Evolutionary conservation across 768 basidiomycete species (phyloP).

Genomic region (Hygrophoropsis aurantiaca): DNA sequence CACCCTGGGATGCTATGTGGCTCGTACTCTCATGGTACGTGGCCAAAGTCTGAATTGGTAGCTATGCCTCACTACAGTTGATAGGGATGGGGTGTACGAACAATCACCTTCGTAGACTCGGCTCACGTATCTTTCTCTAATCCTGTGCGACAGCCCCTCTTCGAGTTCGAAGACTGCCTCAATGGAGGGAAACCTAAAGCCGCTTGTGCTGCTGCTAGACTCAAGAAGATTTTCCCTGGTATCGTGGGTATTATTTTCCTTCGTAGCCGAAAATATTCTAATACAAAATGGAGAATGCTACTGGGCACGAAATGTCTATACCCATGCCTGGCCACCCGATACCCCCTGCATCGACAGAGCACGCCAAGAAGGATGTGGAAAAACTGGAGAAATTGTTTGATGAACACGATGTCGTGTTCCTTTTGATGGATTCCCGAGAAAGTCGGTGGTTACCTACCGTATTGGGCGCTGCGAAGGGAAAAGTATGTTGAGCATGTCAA

Average conservation of each 20-base stretch:
- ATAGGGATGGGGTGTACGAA: constrained; percentile 95
- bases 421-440: constrained; percentile 98
- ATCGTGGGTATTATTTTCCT: constrained; percentile 55
- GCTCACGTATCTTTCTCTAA: constrained; percentile 94
- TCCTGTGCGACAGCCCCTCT: constrained; percentile 95
- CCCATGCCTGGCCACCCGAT: constrained; percentile 99
- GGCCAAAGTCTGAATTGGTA: not conserved
- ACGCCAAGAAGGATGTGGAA: constrained; percentile 65
- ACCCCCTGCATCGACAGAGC: constrained; percentile 52
- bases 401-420: constrained; percentile 85
- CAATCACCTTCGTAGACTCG: constrained; percentile 91
- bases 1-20: constrained; percentile 95
- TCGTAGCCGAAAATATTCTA: not conserved
- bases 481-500: constrained; percentile 44
- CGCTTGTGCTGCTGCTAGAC: constrained; percentile 77
- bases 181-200: constrained; percentile 94
- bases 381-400: constrained; percentile 78
- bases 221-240: constrained; percentile 91
- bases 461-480: constrained; percentile 78
- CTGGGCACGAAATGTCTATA: constrained; percentile 74
- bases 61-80: not conserved
- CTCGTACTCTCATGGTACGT: constrained; percentile 83
- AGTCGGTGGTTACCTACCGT: constrained; percentile 96
- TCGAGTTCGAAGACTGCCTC: constrained; percentile 92
- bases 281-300: constrained; percentile 64